Percentiles rank a stretch among this genome's conserved stretches.
phyloP scores from a whole-genome alignment of 805 yeast genomes.

The Cyberlindnera euphorbiae region DNA sequence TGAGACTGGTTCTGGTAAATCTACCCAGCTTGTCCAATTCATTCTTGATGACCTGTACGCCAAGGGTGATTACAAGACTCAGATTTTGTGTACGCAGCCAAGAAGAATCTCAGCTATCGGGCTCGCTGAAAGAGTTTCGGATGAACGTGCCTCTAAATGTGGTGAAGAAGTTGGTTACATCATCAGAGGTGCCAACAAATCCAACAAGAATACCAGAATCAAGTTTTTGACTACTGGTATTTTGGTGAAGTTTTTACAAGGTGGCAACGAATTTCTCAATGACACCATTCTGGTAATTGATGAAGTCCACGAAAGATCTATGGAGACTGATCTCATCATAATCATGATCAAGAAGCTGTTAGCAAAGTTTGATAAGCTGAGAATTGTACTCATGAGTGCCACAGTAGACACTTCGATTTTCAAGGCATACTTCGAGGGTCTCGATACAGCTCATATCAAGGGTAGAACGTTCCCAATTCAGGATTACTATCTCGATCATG shows the following conservation, averaged over 20 bases:
- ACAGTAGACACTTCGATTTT: slow-evolving; percentile 75
- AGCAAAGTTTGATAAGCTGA: slow-evolving; percentile 42
- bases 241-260: slow-evolving; percentile 76
- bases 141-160: slow-evolving; percentile 55
- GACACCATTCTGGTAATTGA: slow-evolving; percentile 72
- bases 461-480: slow-evolving; percentile 92
- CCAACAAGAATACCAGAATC: slow-evolving; percentile 57
- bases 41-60: slow-evolving; percentile 61
- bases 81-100: slow-evolving; percentile 88
- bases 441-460: slow-evolving; percentile 74
- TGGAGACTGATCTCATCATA: slow-evolving; percentile 82
- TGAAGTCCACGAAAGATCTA: slow-evolving; percentile 95
- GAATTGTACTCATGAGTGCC: slow-evolving; percentile 86
- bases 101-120: slow-evolving; percentile 95
- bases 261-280: slow-evolving; percentile 38
- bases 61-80: slow-evolving; percentile 41
- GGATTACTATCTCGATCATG: slow-evolving; percentile 67
- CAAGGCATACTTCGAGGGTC: slow-evolving; percentile 53
- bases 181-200: slow-evolving; percentile 84
- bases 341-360: slow-evolving; percentile 67
- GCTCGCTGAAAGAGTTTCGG: slow-evolving; percentile 86
- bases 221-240: slow-evolving; percentile 93
- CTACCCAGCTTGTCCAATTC: slow-evolving; percentile 92
- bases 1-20: slow-evolving; percentile 97
- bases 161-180: slow-evolving; percentile 85